Evolutionary conservation across 176 grass and related monocot genomes (phyloP).

Genomic region (Lolium multiflorum): DNA sequence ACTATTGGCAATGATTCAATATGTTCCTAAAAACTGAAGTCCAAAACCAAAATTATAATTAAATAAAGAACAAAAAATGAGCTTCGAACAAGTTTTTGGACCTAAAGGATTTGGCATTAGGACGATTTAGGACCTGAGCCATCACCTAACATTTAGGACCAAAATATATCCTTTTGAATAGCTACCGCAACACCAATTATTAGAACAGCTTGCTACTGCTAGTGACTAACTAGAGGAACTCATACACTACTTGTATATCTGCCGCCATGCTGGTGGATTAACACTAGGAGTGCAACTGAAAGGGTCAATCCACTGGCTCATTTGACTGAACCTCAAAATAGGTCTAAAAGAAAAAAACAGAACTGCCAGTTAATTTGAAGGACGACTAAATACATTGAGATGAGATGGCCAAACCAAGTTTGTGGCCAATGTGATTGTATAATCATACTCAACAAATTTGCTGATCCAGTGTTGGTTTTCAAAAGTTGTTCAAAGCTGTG

Average conservation of each 20-base stretch:
- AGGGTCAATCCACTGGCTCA: not conserved
- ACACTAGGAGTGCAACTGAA: not conserved
- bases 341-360: not conserved
- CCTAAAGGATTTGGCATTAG: not conserved
- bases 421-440: not conserved
- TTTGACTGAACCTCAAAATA: not conserved
- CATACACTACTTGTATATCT: not conserved
- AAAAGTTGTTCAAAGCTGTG: not conserved
- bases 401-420: not conserved
- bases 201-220: constrained; percentile 9
- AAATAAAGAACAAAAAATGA: not conserved
- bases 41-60: not conserved
- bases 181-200: not conserved
- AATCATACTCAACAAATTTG: not conserved
- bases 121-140: not conserved
- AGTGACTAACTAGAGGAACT: not conserved
- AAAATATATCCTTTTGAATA: not conserved
- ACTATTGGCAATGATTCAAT: constrained; percentile 1
- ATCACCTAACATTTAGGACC: constrained; percentile 26
- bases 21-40: not conserved
- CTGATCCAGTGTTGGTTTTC: not conserved
- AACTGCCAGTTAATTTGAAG: not conserved
- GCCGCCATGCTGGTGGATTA: not conserved
- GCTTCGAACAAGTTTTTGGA: not conserved
- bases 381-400: not conserved